phyloP scores from a whole-genome alignment of 257 asterid species.

The Penstemon newberryi region DNA sequence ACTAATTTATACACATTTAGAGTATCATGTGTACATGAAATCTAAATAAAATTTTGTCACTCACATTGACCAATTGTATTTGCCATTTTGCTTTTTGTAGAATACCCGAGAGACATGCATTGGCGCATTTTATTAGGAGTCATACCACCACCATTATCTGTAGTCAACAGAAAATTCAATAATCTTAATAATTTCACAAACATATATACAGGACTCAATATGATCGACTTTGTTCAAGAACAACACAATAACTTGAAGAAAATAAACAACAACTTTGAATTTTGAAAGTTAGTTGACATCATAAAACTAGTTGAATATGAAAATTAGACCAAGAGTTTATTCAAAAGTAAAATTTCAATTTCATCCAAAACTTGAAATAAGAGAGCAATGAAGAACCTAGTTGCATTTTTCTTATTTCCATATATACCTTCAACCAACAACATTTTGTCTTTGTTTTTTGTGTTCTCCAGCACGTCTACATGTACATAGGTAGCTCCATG shows the following conservation, averaged over 20 bases:
- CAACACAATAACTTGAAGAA: not conserved
- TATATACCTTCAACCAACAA: constrained; percentile 63
- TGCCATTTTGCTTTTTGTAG: constrained; percentile 65
- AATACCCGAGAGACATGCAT: constrained; percentile 88
- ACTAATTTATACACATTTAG: not conserved
- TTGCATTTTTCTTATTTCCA: not conserved
- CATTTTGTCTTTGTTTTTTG: constrained; percentile 51
- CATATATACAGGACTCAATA: not conserved
- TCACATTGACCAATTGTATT: constrained; percentile 85
- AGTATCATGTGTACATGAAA: not conserved
- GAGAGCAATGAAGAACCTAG: not conserved
- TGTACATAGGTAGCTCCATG: constrained; percentile 71
- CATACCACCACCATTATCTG: constrained; percentile 96
- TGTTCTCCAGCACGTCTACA: constrained; percentile 55
- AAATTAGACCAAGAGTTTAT: not conserved
- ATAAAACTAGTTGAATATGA: not conserved
- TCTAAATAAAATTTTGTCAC: constrained; percentile 24
- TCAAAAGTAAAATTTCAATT: not conserved
- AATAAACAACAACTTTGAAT: no score
- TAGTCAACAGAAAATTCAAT: not conserved
- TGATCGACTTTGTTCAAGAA: not conserved
- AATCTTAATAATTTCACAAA: not conserved
- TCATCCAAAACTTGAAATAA: no score
- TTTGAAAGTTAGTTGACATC: no score
- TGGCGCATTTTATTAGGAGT: constrained; percentile 67